Base-by-base conservation (phyloP, 345 rosid genomes). In the Raphanus sativus region DNA sequence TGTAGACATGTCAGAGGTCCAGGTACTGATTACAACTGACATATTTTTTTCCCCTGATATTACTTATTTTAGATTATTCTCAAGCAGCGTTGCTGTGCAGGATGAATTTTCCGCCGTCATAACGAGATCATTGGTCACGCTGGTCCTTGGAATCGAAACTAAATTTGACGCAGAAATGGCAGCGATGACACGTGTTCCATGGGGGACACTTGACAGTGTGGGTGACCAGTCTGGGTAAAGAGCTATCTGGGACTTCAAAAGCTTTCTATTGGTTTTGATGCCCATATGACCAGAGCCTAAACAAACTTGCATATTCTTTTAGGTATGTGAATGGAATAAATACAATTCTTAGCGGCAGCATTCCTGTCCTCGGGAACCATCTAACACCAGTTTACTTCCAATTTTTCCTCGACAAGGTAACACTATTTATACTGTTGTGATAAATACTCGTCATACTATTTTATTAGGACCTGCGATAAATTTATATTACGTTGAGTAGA, bases 91-190 rank as follows among this genome's bases (percentile, higher is more conserved):
- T 74, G 65, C 75, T 80, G 55, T 83, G 80, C 91, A 94, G 98
- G 98, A 95, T 81, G 98, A 95, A 80, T 92, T 95, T 86, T 92
- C 98, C 42, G 98, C 90, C 1, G 96, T 95, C 60, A 91, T 92
- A 76, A 95, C 97, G 2, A 91, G 82, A 86, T 88, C 99, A 65
- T 81, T 95, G 76, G 91, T 92, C 26, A 92, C 97, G 67, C 78
- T 95, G 67, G 99, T 95, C 79, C 92, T 89, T 65, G 98, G 98
- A 81, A 69, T 95, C 70, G 99, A 95, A 86, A 91, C 97, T 54
- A 95, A 91, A 79, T 95, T 95, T 82, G 99, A 95, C 84, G 79
- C 84, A 67, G 98, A 95, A 88, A 92, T 95, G 97, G 96, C 93
- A 65, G 89, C 84, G 55, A 95, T 95, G 99, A 87, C 97, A 56